Evolutionary conservation across 768 basidiomycete species (phyloP).

Genomic region (Amanita pseudoporphyria): DNA sequence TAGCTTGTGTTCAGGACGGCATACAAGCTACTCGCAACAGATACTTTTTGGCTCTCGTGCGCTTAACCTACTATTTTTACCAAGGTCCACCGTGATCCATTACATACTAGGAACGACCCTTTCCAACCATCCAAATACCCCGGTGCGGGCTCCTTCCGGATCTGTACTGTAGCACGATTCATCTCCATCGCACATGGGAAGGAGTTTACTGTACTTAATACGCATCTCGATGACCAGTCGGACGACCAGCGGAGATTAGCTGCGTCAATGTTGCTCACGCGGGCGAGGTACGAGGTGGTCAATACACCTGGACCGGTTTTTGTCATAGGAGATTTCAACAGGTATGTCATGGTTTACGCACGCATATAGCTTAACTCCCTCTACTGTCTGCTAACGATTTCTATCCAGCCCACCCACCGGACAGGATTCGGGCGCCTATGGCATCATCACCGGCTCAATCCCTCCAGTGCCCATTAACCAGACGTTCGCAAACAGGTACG

Average conservation of each 20-base stretch:
- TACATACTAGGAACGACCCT: slow-evolving; percentile 28
- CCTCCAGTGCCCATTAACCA: slow-evolving; percentile 30
- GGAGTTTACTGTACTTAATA: slow-evolving; percentile 36
- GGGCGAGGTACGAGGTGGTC: slow-evolving; percentile 39
- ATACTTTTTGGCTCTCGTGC: slow-evolving; percentile 50
- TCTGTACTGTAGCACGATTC: slow-evolving; percentile 39
- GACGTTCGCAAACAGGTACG: slow-evolving; percentile 32
- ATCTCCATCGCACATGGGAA: slow-evolving; percentile 12
- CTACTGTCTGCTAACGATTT: neutral
- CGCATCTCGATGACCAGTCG: slow-evolving; percentile 45
- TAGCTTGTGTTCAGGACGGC: slow-evolving; percentile 18
- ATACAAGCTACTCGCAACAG: slow-evolving; percentile 28
- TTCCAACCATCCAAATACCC: slow-evolving; percentile 41
- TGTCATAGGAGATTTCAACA: slow-evolving; percentile 47
- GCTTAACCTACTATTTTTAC: slow-evolving; percentile 10
- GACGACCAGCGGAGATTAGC: slow-evolving; percentile 41
- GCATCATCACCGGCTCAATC: slow-evolving; percentile 34
- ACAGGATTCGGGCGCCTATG: slow-evolving; percentile 38
- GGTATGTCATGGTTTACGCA: slow-evolving; percentile 12
- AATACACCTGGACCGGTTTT: slow-evolving; percentile 31
- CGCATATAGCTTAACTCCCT: neutral
- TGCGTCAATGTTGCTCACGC: slow-evolving; percentile 40
- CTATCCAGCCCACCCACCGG: slow-evolving; percentile 30
- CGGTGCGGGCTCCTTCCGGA: slow-evolving; percentile 38
- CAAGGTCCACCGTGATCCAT: neutral